Percentiles rank a stretch among this genome's conserved stretches.
Conservation (phyloP, 495 filamentous ascomycete genomes). For the Sordaria brevicollis region DNA sequence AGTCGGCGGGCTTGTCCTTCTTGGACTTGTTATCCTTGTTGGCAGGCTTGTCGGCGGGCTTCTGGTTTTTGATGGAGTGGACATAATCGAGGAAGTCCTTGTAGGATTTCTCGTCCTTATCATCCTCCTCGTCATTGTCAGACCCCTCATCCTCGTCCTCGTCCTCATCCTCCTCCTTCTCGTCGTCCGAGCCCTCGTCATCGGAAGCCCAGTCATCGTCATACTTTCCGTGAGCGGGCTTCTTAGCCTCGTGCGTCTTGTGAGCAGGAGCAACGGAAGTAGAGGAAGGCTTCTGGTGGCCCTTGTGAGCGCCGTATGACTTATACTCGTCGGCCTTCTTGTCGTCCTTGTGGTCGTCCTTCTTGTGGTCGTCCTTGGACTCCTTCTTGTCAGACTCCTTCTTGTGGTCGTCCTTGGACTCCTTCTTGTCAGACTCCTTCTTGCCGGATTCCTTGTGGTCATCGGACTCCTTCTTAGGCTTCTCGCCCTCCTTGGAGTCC, state of each 20-base stretch:
- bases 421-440: background rate
- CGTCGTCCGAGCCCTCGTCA: no score
- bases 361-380: background rate
- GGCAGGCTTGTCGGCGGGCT: background rate
- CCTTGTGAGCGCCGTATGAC: no score
- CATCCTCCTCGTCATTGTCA: background rate
- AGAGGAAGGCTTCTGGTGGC: no score
- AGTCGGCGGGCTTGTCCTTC: no score
- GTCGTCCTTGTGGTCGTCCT: background rate
- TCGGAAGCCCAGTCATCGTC: no score
- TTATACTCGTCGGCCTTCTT: background rate
- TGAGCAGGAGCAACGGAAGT: no score
- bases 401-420: no score
- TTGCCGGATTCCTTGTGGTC: background rate
- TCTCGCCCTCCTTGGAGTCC: background rate
- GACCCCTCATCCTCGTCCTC: background rate
- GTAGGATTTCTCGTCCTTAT: background rate
- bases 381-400: no score
- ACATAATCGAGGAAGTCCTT: no score
- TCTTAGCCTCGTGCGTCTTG: no score
- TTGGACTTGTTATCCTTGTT: background rate
- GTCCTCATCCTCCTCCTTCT: background rate
- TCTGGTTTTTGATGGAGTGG: no score
- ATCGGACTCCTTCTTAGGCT: background rate
- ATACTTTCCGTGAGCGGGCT: no score